These are phyloP conservation scores for Pseudotsuga menziesii DNA, from an alignment of 75 land plant species.

Conservation along the genomic window DNA sequence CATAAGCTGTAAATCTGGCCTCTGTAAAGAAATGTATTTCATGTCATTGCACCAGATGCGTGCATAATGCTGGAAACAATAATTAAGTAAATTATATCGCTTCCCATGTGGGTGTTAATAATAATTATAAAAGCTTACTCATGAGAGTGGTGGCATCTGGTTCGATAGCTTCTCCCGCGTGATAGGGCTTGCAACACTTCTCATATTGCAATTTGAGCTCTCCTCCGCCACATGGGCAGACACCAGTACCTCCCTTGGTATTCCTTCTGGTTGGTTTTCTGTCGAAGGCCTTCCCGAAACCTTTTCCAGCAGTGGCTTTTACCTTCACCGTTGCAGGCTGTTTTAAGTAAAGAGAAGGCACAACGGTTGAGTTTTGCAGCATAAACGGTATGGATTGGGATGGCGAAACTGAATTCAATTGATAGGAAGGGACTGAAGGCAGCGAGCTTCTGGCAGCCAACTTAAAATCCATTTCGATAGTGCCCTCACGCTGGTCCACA, in stretches of 20 bases:
- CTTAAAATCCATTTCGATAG: too few relatives aligned
- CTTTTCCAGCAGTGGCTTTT: neutral
- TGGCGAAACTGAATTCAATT: neutral
- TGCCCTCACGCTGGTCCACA: too few relatives aligned
- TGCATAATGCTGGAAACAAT: neutral
- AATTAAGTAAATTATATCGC: neutral
- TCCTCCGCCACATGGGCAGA: conserved; percentile 45
- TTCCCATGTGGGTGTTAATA: conserved; percentile 3
- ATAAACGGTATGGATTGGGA: neutral
- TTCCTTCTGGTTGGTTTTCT: neutral
- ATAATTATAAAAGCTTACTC: conserved; percentile 16
- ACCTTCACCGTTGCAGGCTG: neutral
- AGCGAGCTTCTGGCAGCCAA: neutral
- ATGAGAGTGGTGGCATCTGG: conserved; percentile 33
- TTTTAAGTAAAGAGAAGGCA: neutral
- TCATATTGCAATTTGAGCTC: conserved; percentile 9
- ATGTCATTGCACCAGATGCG: neutral
- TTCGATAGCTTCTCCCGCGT: conserved; percentile 20
- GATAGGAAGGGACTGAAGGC: neutral
- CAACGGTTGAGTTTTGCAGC: neutral
- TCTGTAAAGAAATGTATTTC: conserved; percentile 16
- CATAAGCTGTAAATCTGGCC: conserved; percentile 39
- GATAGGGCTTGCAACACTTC: conserved; percentile 24
- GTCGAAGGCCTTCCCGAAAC: neutral
- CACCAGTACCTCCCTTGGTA: neutral